These are phyloP conservation scores for Blattamonas nauphoetae DNA, from an alignment of 78 protist genomes.

Conservation along the genomic window DNA sequence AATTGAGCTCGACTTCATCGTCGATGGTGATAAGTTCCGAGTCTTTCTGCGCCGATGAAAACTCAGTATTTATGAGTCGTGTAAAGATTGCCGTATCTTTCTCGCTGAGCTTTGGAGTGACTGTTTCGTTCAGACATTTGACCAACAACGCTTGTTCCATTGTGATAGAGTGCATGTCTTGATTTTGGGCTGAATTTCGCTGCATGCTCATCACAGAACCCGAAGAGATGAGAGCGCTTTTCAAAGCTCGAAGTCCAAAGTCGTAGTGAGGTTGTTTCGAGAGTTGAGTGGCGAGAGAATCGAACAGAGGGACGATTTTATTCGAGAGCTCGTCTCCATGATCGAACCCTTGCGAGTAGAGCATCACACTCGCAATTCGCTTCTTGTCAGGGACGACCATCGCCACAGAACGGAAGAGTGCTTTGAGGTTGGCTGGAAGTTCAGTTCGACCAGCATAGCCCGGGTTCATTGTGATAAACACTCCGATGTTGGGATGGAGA, in stretches of 20 bases:
- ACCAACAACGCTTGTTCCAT: constrained; percentile 37
- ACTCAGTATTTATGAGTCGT: constrained; percentile 67
- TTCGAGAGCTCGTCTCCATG: constrained; percentile 71
- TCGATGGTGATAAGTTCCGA: not conserved
- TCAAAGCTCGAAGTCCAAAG: constrained; percentile 96
- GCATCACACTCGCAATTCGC: constrained; percentile 90
- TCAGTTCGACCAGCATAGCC: constrained; percentile 96
- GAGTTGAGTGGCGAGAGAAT: constrained; percentile 79
- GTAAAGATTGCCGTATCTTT: constrained; percentile 70
- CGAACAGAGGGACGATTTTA: constrained; percentile 87
- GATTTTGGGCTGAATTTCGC: not conserved
- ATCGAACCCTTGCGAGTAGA: constrained; percentile 88
- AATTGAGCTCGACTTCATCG: not conserved
- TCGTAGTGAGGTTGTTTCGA: constrained; percentile 91
- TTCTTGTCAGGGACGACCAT: constrained; percentile 83
- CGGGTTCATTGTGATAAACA: constrained; percentile 98
- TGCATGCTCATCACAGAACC: constrained; percentile 42
- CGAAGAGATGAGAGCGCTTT: constrained; percentile 78
- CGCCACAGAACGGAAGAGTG: constrained; percentile 73
- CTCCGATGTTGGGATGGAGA: constrained; percentile 59
- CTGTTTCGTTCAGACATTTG: constrained; percentile 24
- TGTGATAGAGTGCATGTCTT: not conserved
- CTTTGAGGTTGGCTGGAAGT: constrained; percentile 96
- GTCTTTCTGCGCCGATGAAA: constrained; percentile 57
- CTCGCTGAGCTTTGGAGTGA: not conserved